Percentiles rank a stretch among this genome's conserved stretches.
Conservation (phyloP, 2,329 filamentous ascomycete species). For the Albophoma yamanashiensis region DNA sequence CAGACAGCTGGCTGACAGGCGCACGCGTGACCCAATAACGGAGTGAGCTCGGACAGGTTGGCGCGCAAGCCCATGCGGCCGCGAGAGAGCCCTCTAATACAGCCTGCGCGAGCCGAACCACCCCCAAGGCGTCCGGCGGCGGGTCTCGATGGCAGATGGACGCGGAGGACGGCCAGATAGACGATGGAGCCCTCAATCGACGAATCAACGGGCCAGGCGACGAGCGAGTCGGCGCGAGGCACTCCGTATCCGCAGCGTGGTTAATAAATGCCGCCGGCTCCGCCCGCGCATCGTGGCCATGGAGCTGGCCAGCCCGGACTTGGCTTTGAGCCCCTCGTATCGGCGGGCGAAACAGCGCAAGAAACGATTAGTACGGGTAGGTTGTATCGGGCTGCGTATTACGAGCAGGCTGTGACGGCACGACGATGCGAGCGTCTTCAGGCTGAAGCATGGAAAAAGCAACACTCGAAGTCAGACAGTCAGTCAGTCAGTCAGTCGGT, state of each 20-base stretch:
- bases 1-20: background rate
- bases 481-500: background rate
- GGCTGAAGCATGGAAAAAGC: background rate
- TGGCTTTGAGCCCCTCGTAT: background rate
- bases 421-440: too few species aligned
- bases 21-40: background rate
- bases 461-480: background rate
- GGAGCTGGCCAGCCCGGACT: background rate
- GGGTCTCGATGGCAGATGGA: background rate
- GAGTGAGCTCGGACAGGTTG: background rate
- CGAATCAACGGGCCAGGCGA: background rate
- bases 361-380: too few species aligned
- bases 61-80: background rate
- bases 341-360: too few species aligned
- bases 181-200: background rate
- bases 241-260: background rate
- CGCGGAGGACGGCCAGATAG: background rate
- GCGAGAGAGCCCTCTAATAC: background rate
- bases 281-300: background rate
- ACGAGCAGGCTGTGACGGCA: too few species aligned
- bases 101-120: background rate
- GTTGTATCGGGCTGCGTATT: too few species aligned
- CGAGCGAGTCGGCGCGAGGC: background rate
- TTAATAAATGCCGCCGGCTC: background rate
- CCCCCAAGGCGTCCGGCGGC: background rate